Evolutionary conservation across 2,329 filamentous ascomycete species (phyloP).

Genomic region (Curvularia hawaiiensis): DNA sequence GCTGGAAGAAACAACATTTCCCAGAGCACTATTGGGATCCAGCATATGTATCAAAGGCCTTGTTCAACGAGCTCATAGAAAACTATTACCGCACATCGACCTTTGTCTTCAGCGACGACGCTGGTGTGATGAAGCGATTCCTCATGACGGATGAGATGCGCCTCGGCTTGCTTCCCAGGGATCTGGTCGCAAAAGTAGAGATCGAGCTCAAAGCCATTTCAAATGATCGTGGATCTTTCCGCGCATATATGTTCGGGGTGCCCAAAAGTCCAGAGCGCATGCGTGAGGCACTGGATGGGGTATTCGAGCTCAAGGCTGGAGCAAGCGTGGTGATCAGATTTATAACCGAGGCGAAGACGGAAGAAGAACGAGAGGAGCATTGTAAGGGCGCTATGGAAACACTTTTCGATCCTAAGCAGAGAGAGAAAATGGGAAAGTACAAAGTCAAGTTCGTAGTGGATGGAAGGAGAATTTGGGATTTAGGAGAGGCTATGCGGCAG

Average conservation of each 20-base stretch:
- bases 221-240: constrained; percentile 25
- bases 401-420: constrained; percentile 14
- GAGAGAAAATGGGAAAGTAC: constrained; percentile 14
- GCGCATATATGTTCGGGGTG: constrained; percentile 27
- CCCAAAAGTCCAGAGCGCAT: constrained; percentile 23
- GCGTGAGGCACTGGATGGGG: constrained; percentile 19
- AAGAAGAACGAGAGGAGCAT: constrained; percentile 15
- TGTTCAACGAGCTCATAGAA: constrained; percentile 22
- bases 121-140: constrained; percentile 23
- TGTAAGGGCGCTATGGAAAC: constrained; percentile 13
- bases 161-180: constrained; percentile 14
- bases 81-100: constrained; percentile 28
- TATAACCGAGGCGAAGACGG: constrained; percentile 18
- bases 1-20: constrained; percentile 26
- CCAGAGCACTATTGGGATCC: constrained; percentile 25
- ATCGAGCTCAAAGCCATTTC: constrained; percentile 24
- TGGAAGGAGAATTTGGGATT: constrained; percentile 12
- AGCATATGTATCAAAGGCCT: constrained; percentile 8
- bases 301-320: constrained; percentile 21
- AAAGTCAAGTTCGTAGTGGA: constrained; percentile 24
- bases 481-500: constrained; percentile 8
- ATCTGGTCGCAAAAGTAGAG: constrained; percentile 20
- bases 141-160: constrained; percentile 22
- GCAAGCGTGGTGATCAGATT: constrained; percentile 23
- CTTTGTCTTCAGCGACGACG: constrained; percentile 25